Evolutionary conservation across 2,329 filamentous ascomycete species (phyloP), one percentile per base, ranked within the genome.

Genomic region (Cadophora luteo-olivacea): DNA sequence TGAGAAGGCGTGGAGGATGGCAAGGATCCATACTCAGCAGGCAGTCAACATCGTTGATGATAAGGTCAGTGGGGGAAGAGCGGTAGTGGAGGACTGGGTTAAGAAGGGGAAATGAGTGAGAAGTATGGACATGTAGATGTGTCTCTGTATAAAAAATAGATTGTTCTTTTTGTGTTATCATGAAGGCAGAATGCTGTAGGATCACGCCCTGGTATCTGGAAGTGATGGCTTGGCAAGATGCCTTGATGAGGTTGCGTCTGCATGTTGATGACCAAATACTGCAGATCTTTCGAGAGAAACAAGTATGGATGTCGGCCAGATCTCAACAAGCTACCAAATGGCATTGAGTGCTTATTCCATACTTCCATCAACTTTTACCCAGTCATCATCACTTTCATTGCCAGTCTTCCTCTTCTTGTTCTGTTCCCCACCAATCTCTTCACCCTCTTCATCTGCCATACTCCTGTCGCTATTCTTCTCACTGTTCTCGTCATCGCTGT

Each of bases 71-170:
- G 87, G 90, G 65, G 91, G 88, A 68, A 87, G 94, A 75, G 91
- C 94, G 81, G 86, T 86, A 61, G 83, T 97, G 68, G 94, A 97
- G 84, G 89, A 89, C 70, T 96, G 94, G 93, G 92, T 98, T 65
- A 93, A 89, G 84, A 94, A 97, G 86, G 94, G 93, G 16, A 78
- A 78, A 75, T 79, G 69, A 74, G 65, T 25, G 41, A 32, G 49
- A 9, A 38, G 4, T 63, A 19, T 60, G 65, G 61, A 41, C 22
- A 45, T 66, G 33, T 52, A 41, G 49, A 61, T 66, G 32, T 36
- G 41, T 29, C 63, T 67, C 58, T 72, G 71, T 73, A 72, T 66
- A 70, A 74, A 70, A 32, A 70, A 73, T 71, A 74, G 64, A 73
- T 36, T 69, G 66, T 65, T 55, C 32, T 57, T 57, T 65, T 57